A percentile compares a stretch with the other conserved stretches of the same genome.
Evolutionary conservation across 345 rosid genomes (phyloP).

Genomic region (Bruguiera sexangula): DNA sequence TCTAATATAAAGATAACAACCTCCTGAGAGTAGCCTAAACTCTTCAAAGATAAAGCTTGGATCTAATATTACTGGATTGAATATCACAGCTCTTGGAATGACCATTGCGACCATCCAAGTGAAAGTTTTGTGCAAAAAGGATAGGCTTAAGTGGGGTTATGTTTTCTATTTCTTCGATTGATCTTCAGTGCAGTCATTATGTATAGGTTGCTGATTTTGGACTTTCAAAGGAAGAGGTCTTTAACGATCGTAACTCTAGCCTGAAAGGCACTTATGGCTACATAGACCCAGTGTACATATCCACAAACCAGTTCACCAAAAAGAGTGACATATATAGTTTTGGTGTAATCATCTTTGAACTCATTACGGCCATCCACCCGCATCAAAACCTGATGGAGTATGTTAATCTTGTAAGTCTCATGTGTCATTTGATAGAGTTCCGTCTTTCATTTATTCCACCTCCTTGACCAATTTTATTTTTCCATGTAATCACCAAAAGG

Average conservation of each 20-base stretch:
- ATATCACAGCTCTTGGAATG: neutral
- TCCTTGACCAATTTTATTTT: neutral
- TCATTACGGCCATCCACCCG: slow-evolving; percentile 90
- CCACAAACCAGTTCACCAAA: slow-evolving; percentile 75
- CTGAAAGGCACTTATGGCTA: slow-evolving; percentile 94
- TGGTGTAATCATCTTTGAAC: slow-evolving; percentile 92
- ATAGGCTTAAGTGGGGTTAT: neutral
- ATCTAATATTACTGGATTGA: too few species aligned
- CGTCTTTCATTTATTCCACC: neutral
- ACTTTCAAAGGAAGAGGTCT: slow-evolving; percentile 81
- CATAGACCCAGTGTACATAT: slow-evolving; percentile 81
- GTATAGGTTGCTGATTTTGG: slow-evolving; percentile 96
- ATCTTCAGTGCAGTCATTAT: slow-evolving; percentile 1
- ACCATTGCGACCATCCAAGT: neutral
- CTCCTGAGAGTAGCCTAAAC: neutral
- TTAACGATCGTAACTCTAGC: slow-evolving; percentile 69
- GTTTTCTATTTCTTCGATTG: neutral
- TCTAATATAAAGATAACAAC: too few species aligned
- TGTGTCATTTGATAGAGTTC: neutral
- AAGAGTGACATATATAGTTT: slow-evolving; percentile 93
- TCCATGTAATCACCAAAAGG: slow-evolving; percentile 36
- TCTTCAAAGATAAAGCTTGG: neutral
- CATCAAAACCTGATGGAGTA: slow-evolving; percentile 95
- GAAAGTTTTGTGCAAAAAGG: neutral
- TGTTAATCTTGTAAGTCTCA: slow-evolving; percentile 65